Evolutionary conservation across 2,329 filamentous ascomycete genomes (phyloP), one percentile per base, ranked within the genome.

Genomic region (Cercospora zeae-maydis): DNA sequence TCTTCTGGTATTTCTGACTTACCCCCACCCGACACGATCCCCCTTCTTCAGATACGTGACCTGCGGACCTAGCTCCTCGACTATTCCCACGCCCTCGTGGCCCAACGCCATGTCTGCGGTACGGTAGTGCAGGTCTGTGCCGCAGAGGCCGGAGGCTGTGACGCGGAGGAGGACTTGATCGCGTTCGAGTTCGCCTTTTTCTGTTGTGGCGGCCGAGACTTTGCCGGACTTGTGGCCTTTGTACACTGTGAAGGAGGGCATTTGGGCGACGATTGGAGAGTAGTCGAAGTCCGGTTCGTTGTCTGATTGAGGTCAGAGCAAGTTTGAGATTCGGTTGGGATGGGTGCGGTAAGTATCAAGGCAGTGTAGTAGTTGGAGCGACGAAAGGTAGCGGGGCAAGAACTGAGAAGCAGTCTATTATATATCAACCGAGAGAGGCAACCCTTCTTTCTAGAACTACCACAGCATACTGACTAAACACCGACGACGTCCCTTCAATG

Each of bases 81-180:
- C 77, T 7, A 83, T 69, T 54, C 83, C 83, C 33, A 81, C 79
- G 61, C 83, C 83, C 69, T 85, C 83, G 73, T 85, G 83, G 51
- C 83, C 83, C 30, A 85, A 77, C 2, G 62, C 79, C 74, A 81
- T 81, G 67, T 80, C 79, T 36, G 59, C 47, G 4, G 55, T 57
- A 21, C 66, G 61, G 60, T 73, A 77, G 65, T 78, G 75, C 6
- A 75, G 68, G 63, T 77, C 75, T 70, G 88, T 90, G 55, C 84
- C 86, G 73, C 88, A 90, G 57, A 90, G 78, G 31, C 88, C 88
- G 1, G 86, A 88, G 62, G 86, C 85, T 14, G 86, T 89, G 65
- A 90, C 79, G 60, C 81, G 82, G 71, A 90, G 73, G 30, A 87
- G 80, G 57, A 89, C 86, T 63, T 88, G 78, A 74, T 86, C 81